Percentiles rank a stretch among this genome's conserved stretches.
Conservation (phyloP, 2,329 filamentous ascomycete genomes). For the Colletotrichum horii region DNA sequence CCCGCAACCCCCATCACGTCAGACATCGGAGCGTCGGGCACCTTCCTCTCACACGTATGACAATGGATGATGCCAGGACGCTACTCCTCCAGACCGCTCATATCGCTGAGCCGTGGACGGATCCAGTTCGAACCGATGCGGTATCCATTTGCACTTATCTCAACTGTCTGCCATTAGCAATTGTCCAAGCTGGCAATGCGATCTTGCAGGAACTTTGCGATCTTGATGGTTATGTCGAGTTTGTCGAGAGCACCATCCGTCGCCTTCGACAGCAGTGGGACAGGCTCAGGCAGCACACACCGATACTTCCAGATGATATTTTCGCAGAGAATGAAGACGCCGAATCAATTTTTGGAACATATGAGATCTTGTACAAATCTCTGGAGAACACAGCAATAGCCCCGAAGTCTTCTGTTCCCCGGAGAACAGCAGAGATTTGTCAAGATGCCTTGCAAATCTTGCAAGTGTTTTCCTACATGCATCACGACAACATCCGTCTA, state of each 20-base stretch:
- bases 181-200: background rate
- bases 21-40: background rate
- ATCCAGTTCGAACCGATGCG: background rate
- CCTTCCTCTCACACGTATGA: background rate
- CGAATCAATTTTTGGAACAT: background rate
- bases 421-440: background rate
- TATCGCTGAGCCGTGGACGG: background rate
- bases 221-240: background rate
- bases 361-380: background rate
- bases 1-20: background rate
- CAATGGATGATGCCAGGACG: background rate
- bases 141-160: background rate
- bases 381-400: background rate
- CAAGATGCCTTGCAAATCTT: background rate
- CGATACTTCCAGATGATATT: background rate
- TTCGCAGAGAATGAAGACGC: background rate
- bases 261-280: background rate
- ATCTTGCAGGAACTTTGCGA: background rate
- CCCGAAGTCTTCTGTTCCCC: no score
- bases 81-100: background rate
- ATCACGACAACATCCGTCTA: background rate
- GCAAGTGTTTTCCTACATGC: background rate
- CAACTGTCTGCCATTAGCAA: background rate
- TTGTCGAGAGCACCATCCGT: background rate
- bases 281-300: background rate